These are phyloP conservation scores for Phytophthora multivora DNA, from an alignment of 352 stramenopile species.

Conservation along the genomic window DNA sequence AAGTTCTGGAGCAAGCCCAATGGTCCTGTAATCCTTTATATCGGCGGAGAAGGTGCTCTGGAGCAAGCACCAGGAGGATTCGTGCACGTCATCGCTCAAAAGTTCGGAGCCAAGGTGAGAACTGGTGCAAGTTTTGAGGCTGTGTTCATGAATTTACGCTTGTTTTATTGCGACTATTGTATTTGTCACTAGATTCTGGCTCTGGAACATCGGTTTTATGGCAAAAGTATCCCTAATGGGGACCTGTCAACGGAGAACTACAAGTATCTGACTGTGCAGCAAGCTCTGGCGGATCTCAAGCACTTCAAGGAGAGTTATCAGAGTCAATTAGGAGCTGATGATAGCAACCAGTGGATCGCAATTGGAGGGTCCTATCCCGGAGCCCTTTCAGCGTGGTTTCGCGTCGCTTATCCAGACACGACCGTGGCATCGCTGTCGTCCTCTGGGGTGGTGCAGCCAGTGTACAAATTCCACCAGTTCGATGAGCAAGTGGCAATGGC, in stretches of 20 bases:
- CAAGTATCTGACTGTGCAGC: constrained; percentile 78
- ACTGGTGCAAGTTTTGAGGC: too few relatives aligned
- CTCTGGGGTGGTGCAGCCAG: constrained; percentile 80
- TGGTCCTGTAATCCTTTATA: constrained; percentile 83
- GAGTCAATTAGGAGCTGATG: constrained; percentile 19
- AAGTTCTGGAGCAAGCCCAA: constrained; percentile 56
- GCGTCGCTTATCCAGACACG: constrained; percentile 77
- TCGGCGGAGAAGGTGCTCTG: constrained; percentile 80
- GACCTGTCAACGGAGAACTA: constrained; percentile 80
- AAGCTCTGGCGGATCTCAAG: constrained; percentile 87
- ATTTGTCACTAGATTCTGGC: constrained; percentile 58
- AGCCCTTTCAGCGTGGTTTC: constrained; percentile 82
- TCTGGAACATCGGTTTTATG: constrained; percentile 90
- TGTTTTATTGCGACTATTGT: neutral
- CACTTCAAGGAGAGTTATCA: constrained; percentile 82
- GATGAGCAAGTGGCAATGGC: constrained; percentile 79
- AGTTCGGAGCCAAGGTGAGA: constrained; percentile 72
- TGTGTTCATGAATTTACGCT: neutral
- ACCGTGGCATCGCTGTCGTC: constrained; percentile 76
- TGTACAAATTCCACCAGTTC: constrained; percentile 85
- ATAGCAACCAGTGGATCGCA: constrained; percentile 69
- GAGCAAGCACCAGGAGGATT: constrained; percentile 65
- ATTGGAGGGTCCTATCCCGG: constrained; percentile 87
- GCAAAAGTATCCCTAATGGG: constrained; percentile 79
- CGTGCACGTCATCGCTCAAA: constrained; percentile 72